Base-by-base conservation (phyloP, 129 eudicot genomes). In the Ambrosia artemisiifolia region DNA sequence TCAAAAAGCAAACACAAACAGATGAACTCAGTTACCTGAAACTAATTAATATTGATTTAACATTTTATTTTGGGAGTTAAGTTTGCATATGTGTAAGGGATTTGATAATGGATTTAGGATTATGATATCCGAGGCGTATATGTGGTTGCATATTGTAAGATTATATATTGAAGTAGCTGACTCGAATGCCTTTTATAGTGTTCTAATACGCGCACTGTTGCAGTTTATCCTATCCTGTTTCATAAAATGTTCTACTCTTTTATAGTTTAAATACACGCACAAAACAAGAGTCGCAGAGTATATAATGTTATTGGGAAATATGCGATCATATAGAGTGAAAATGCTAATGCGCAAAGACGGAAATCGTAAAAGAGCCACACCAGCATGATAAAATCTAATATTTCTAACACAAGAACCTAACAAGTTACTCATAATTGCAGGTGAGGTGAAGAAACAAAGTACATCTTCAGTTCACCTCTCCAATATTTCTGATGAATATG, bases 381-480 rank as follows among this genome's bases (percentile, higher is more conserved):
- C 3, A 14, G 14, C 28, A 7, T 7, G 30, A 36, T 63, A 63
- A 36, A 2, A 3, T 63, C 7, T 2, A n/a, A 12, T 59, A 32
- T 3, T 32, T 60, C 65, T 72, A 17, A 46, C 47, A 5, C 33
- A 17, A 71, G 40, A 50, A 63, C 13, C 13, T 20, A 30, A 17
- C 35, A 55, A 57, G 53, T 9, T 43, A 32, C 9, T 48, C 1
- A 14, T 46, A 47, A 65, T 56, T 70, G 51, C 82, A 91, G 97
- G 84, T 82, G 97, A 91, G 86, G 71, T 84, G 53, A 86, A 80
- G 86, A 91, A 91, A 81, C 95, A 88, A 72, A 88, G 97, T 78
- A 79, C 88, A 16, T 83, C 92, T 66, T 70, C 85, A 12, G 83
- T 91, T 75, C 89, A 85, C 79, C 88, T 91, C 59, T 33, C 76